phyloP scores from a whole-genome alignment of 1,139 yeast genomes.

The Hansenula sp. region DNA sequence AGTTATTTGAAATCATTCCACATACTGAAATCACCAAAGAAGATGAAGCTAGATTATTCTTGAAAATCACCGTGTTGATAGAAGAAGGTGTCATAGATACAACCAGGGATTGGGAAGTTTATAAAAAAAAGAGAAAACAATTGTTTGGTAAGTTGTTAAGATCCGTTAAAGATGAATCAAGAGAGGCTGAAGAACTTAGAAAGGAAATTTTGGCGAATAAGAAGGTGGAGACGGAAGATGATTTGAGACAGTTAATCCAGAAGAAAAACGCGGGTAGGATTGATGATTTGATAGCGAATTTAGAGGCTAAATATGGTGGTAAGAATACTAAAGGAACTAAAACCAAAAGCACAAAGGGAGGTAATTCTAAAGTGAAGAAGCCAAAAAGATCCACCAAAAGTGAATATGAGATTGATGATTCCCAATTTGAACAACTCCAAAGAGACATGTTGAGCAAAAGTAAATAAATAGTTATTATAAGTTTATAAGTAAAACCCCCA shows the following conservation, averaged over 20 bases:
- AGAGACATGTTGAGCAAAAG: conserved; percentile 18
- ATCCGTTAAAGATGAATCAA: conserved; percentile 54
- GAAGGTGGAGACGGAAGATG: conserved; percentile 32
- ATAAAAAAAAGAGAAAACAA: conserved; percentile 42
- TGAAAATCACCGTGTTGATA: conserved; percentile 43
- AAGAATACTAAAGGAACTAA: conserved; percentile 22
- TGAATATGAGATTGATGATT: conserved; percentile 34
- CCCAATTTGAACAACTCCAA: conserved; percentile 37
- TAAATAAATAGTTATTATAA: background rate
- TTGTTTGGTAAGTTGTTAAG: conserved; percentile 42
- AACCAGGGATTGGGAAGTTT: conserved; percentile 47
- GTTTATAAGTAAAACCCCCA: too few relatives aligned
- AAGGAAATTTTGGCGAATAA: conserved; percentile 37
- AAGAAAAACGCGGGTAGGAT: conserved; percentile 36
- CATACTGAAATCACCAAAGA: conserved; percentile 64
- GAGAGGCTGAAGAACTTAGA: conserved; percentile 63
- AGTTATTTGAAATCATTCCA: conserved; percentile 69
- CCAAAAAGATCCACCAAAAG: too few relatives aligned
- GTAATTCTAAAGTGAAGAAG: too few relatives aligned
- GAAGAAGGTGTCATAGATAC: conserved; percentile 31
- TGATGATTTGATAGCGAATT: conserved; percentile 42
- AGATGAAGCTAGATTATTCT: conserved; percentile 57
- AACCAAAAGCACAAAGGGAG: too few relatives aligned
- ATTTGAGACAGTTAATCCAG: conserved; percentile 48
- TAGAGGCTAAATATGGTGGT: conserved; percentile 50